Base-by-base conservation (phyloP, 228 moss, liverwort and hornwort species). In the Sphagnum magellanicum region DNA sequence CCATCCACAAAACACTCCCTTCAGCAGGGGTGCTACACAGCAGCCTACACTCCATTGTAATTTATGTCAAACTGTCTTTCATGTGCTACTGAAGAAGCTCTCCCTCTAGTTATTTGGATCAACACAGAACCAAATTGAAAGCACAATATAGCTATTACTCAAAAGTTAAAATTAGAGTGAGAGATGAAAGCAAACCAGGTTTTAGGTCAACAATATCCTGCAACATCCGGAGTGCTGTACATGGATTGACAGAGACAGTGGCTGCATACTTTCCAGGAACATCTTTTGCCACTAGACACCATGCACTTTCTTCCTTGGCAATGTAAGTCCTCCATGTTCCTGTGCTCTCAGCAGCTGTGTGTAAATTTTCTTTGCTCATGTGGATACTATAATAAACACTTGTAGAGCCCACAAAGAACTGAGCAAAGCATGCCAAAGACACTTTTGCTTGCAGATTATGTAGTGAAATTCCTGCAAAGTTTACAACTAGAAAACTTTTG, bases 251-350 rank as follows among this genome's bases (percentile, higher is more conserved):
- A 64, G 92, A 90, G 57, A 92, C 52, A 6, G 95, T 95, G 60
- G 95, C 92, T 60, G 90, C 88, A 80, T 92, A 90, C 67, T 92
- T 92, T 48, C 76, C 53, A 13, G 95, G 88, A 10, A 95, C 71
- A 84, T 92, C 84, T 61, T 87, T 80, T 68, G 86, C 81, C 64
- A 95, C 90, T 88, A 80, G 89, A 66, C 82, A 79, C 94, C 90
- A 92, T 49, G 81, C 80, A 72, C 84, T 74, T 81, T 95, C 94
- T 55, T 88, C 83, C 59, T 81, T 50, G 4, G 85, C 83, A 71
- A 83, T 69, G 72, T 95, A 77, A 1, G 90, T 90, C 62, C 88
- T 77, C 94, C 94, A 95, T 62, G 94, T 95, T 64, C 94, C 94
- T 95, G 78, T 32, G 32, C 32, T 32, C 32, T 32, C 32, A 32